Evolutionary conservation across 1,139 yeast genomes (phyloP), one percentile per base, ranked within the genome.

Genomic region (Candida glucosophila): DNA sequence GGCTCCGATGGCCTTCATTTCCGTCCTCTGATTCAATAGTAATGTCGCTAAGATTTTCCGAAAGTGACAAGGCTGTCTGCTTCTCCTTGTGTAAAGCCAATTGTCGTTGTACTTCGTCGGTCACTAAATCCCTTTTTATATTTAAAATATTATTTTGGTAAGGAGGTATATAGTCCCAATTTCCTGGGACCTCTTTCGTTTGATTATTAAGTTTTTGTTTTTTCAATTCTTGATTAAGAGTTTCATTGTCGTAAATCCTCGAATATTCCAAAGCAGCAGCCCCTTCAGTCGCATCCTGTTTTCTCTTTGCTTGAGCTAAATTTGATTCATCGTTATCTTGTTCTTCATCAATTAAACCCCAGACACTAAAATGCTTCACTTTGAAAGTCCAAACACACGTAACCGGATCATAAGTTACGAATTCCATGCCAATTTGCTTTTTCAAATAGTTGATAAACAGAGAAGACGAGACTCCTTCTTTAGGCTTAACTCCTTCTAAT

Each of bases 321-420:
- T 21, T 14, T 29, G 42, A 45, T 31, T 52, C 51, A 29, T 41
- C 27, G 22, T 55, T 54, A 30, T 49, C 64, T 19, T 67, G 67
- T 22, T 70, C 75, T 15, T 75, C 81, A 31, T 78, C 86, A 12
- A 78, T 67, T 24, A 90, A 55, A 3, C 97, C 97, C 95, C 96
- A 90, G 5, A 80, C 71, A 55, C 95, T 85, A 44, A 90, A 90
- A 56, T 90, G 98, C 36, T 80, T 76, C 2, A 90, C 97, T 40
- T 65, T 72, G 51, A 85, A 86, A 0, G 80, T 75, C 86, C 90
- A 86, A 5, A 69, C 53, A 14, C 82, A 82, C n/a, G 73, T 70
- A 13, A 73, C 63, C 1, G 86, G 88, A 41, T 80, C 88, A 45
- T 78, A 86, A 4, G 88, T 77, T 6, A 86, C 60, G 47, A 79